Evolutionary conservation across 352 stramenopile genomes (phyloP), one percentile per base, ranked within the genome.

Genomic region (Stramenopiles sp.): DNA sequence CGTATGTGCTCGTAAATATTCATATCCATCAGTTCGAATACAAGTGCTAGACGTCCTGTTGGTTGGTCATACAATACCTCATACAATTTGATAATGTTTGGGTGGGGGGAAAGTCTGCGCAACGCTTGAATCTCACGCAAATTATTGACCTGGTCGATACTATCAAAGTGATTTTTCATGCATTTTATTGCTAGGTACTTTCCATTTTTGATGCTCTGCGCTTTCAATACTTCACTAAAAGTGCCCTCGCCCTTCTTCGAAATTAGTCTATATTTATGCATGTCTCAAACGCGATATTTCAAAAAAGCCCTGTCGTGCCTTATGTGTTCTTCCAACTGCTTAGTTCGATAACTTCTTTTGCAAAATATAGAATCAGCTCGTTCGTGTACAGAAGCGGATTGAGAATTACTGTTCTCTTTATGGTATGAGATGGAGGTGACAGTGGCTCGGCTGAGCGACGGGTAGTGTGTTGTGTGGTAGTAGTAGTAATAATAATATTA

Each of bases 21-120:
- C 83, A 91, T 91, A 84, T 98, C 93, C 95, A 99, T 99, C 87
- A 95, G 98, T 87, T 99, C 96, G 84, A 99, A 99, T 0, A 99
- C 94, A 85, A 99, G 99, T 84, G 93, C 98, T 1, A 99, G 88
- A 86, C 95, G 90, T 86, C 97, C 91, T n/a, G n/a, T n/a, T n/a
- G n/a, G n/a, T 82, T 97, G 97, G 85, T 99, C 95, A 27, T 94
- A 89, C 75, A 99, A 97, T 75, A 99, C 95, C 83, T 99, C 95
- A 83, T 98, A 97, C 30, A 99, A 89, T 85, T 97, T 96, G 83
- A 99, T 93, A 76, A 99, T 98, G 87, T 98, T 98, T 30, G 93
- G 91, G 85, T 99, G 95, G n/a, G n/a, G n/a, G 81, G 95, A 97
- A 30, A 98, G 85, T 81, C 96, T 95, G 87, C 96, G 96, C 30